A percentile compares a stretch with the other conserved stretches of the same genome.
Evolutionary conservation across 139 green algal species (phyloP).

Genomic region (Zygnema cylindricum): DNA sequence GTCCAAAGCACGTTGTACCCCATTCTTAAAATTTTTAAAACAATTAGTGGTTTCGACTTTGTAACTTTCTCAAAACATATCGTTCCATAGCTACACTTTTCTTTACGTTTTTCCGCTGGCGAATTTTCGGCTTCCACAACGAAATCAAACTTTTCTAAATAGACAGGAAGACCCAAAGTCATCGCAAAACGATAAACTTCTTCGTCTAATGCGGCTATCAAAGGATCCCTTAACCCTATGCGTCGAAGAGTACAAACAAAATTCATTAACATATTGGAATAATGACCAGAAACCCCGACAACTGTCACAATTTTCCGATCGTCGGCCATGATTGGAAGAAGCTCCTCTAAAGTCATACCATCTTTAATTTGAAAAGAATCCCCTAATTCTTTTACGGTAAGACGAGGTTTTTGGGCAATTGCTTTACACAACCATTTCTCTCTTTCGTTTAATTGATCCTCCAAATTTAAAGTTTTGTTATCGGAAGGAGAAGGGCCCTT

Average conservation of each 20-base stretch:
- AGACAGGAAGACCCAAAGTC: slow-evolving; percentile 50
- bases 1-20: slow-evolving; percentile 50
- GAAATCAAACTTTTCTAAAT: slow-evolving; percentile 47
- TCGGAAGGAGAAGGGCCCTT: too few relatives aligned
- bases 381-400: too few relatives aligned
- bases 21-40: slow-evolving; percentile 32
- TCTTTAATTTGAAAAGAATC: too few relatives aligned
- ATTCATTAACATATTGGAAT: slow-evolving; percentile 55
- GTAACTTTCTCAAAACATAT: slow-evolving; percentile 54
- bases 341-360: too few relatives aligned
- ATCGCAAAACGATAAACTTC: slow-evolving; percentile 51
- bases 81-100: slow-evolving; percentile 40
- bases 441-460: too few relatives aligned
- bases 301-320: slow-evolving; percentile 39
- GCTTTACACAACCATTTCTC: too few relatives aligned
- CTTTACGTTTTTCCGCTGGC: slow-evolving; percentile 12
- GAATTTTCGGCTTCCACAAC: neutral
- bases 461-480: too few relatives aligned
- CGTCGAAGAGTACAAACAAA: slow-evolving; percentile 42
- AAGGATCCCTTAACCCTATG: slow-evolving; percentile 32
- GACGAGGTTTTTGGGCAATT: too few relatives aligned
- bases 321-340: neutral
- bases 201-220: slow-evolving; percentile 43
- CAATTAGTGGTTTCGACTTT: slow-evolving; percentile 40
- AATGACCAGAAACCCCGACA: slow-evolving; percentile 33